These are phyloP conservation scores for Aspergillus carlsbadensis DNA, from an alignment of 495 filamentous ascomycete genomes.

Conservation along the genomic window DNA sequence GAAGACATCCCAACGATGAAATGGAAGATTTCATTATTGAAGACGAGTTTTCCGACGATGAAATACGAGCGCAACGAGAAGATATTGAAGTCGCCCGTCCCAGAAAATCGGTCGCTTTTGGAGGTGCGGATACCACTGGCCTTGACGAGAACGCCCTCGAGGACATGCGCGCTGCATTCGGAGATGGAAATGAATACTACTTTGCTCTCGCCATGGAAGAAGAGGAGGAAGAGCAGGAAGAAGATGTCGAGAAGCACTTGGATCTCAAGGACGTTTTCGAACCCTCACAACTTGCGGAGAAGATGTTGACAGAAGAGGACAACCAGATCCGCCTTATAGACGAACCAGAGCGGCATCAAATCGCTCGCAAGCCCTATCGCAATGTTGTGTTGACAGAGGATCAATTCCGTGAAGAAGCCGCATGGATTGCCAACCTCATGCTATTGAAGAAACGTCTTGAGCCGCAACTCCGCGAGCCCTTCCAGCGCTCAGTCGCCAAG, in stretches of 20 bases:
- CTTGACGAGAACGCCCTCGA: constrained; percentile 89
- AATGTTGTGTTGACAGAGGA: constrained; percentile 73
- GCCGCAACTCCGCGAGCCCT: constrained; percentile 70
- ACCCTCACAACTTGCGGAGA: constrained; percentile 87
- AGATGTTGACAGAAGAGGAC: constrained; percentile 92
- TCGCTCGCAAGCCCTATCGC: constrained; percentile 84
- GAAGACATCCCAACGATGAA: constrained; percentile 68
- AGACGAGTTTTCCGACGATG: constrained; percentile 87
- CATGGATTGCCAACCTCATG: constrained; percentile 87
- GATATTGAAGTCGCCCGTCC: constrained; percentile 83
- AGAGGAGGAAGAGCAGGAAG: constrained; percentile 62
- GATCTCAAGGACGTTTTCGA: constrained; percentile 98
- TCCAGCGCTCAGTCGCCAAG: constrained; percentile 82
- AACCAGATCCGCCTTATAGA: constrained; percentile 83
- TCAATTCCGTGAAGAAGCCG: constrained; percentile 81
- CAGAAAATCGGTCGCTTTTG: constrained; percentile 58
- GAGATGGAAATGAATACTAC: constrained; percentile 89
- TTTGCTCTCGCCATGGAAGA: constrained; percentile 88
- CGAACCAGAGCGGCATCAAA: constrained; percentile 90
- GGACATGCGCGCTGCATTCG: constrained; percentile 94
- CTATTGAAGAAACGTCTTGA: constrained; percentile 78
- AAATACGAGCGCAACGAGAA: constrained; percentile 72
- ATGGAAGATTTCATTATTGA: constrained; percentile 98
- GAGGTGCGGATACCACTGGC: constrained; percentile 65
- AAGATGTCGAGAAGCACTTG: constrained; percentile 69